Conservation (phyloP, 345 rosid genomes). For the Passiflora organensis region DNA sequence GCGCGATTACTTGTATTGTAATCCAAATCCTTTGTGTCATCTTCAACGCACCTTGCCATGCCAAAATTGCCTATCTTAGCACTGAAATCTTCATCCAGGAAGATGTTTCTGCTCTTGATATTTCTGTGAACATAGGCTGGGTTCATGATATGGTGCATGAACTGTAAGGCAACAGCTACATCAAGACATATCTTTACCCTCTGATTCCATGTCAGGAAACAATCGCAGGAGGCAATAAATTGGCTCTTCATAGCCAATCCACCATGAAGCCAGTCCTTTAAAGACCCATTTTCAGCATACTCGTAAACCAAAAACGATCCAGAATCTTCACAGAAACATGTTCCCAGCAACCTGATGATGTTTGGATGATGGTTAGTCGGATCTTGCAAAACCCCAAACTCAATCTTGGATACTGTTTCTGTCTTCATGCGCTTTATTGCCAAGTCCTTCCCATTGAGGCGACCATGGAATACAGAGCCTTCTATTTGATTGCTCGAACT, state of each 20-base stretch:
- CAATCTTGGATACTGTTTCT: constrained; percentile 40
- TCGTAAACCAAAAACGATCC: constrained; percentile 59
- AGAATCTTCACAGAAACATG: constrained; percentile 42
- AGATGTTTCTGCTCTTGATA: constrained; percentile 67
- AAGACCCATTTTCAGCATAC: constrained; percentile 77
- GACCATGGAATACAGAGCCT: constrained; percentile 72
- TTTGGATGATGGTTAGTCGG: constrained; percentile 68
- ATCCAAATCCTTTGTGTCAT: constrained; percentile 25
- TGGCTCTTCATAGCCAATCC: constrained; percentile 91
- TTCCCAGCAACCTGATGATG: constrained; percentile 66
- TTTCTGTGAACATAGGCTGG: constrained; percentile 70
- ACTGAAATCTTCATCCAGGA: constrained; percentile 80
- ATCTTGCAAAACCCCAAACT: constrained; percentile 43
- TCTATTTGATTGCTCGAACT: constrained; percentile 61
- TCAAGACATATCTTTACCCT: constrained; percentile 82
- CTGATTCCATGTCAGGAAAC: constrained; percentile 85
- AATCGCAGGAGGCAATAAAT: constrained; percentile 81
- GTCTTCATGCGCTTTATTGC: constrained; percentile 46
- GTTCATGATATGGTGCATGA: constrained; percentile 73
- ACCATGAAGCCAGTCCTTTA: constrained; percentile 89
- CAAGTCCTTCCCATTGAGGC: constrained; percentile 73
- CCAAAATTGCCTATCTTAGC: constrained; percentile 81
- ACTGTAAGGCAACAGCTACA: constrained; percentile 77
- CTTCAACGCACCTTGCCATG: constrained; percentile 48
- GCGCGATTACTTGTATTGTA: constrained; percentile 29